These are phyloP conservation scores for Pseudocercospora ulei DNA, from an alignment of 2,329 filamentous ascomycete species.

Conservation along the genomic window DNA sequence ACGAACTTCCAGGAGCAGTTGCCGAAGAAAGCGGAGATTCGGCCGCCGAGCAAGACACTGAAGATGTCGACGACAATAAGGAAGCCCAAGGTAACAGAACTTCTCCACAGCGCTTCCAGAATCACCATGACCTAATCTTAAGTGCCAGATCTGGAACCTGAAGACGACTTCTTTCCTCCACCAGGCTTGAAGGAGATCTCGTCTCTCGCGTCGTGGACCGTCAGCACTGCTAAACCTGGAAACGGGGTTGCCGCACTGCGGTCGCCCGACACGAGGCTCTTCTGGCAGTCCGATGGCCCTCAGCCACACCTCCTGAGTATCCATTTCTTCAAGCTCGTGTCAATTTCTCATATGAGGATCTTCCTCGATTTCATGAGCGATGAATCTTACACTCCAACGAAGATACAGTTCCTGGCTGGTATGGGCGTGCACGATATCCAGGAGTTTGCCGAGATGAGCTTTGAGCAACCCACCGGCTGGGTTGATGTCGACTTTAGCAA, in stretches of 20 bases:
- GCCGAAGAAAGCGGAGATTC: conserved; percentile 10
- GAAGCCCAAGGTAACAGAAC: conserved; percentile 14
- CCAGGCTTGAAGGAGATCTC: conserved; percentile 66
- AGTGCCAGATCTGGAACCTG: conserved; percentile 28
- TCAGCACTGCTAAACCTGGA: conserved; percentile 70
- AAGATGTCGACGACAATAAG: conserved; percentile 18
- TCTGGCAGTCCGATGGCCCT: conserved; percentile 80
- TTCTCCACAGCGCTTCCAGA: background rate
- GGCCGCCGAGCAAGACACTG: conserved; percentile 25
- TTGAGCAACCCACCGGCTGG: conserved; percentile 77
- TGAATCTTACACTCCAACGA: conserved; percentile 92
- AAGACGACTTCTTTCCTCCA: conserved; percentile 39
- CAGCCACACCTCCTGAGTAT: conserved; percentile 75
- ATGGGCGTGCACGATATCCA: conserved; percentile 86
- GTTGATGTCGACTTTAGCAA: conserved; percentile 66
- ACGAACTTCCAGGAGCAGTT: conserved; percentile 15
- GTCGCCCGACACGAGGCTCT: conserved; percentile 60
- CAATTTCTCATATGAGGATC: conserved; percentile 67
- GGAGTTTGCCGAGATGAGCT: conserved; percentile 70
- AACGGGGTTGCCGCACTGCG: conserved; percentile 68
- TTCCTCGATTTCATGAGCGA: conserved; percentile 86
- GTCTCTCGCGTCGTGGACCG: conserved; percentile 72
- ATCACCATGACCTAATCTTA: conserved; percentile 6
- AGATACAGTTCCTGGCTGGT: conserved; percentile 78
- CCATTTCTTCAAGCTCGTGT: conserved; percentile 74